phyloP scores from a whole-genome alignment of 2,329 filamentous ascomycete genomes.

The Alternaria sp. region DNA sequence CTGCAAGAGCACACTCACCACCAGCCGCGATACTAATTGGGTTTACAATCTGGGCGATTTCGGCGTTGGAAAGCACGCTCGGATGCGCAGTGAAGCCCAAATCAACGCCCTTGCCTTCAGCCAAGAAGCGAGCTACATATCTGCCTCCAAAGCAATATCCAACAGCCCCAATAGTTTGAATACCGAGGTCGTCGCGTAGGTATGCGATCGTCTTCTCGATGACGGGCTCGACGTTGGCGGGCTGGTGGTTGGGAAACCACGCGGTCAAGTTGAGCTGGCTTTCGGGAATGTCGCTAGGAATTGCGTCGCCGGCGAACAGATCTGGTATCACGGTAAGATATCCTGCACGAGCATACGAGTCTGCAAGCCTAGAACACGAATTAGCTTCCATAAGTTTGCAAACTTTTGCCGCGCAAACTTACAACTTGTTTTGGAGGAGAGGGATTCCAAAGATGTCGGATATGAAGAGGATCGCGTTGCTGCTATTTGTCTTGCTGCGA shows the following conservation, averaged over 20 bases:
- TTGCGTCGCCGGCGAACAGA: slow-evolving; percentile 46
- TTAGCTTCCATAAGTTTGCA: not conserved
- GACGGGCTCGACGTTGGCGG: slow-evolving; percentile 57
- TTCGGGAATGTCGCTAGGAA: slow-evolving; percentile 54
- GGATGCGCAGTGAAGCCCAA: slow-evolving; percentile 77
- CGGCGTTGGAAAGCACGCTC: slow-evolving; percentile 71
- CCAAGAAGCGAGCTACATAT: slow-evolving; percentile 73
- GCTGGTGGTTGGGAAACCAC: slow-evolving; percentile 58
- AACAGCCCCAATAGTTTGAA: slow-evolving; percentile 68
- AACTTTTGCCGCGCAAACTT: not conserved
- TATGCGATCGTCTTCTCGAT: slow-evolving; percentile 64
- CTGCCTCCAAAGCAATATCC: slow-evolving; percentile 82
- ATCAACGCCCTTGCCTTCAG: slow-evolving; percentile 61
- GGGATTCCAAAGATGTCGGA: slow-evolving; percentile 49
- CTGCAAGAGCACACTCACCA: slow-evolving; percentile 15
- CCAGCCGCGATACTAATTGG: slow-evolving; percentile 73
- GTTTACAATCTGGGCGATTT: slow-evolving; percentile 70
- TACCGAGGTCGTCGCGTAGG: slow-evolving; percentile 63
- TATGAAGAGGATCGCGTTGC: slow-evolving; percentile 46
- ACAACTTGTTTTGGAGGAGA: slow-evolving; percentile 43
- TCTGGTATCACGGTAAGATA: slow-evolving; percentile 49
- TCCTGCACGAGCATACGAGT: slow-evolving; percentile 45
- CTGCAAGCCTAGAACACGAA: slow-evolving; percentile 30
- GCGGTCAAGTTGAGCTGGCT: slow-evolving; percentile 71
- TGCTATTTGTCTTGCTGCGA: slow-evolving; percentile 17